Evolutionary conservation across 1,284 basidiomycete genomes (phyloP), one percentile per base, ranked within the genome.

Genomic region (Melampsora larici-populina): DNA sequence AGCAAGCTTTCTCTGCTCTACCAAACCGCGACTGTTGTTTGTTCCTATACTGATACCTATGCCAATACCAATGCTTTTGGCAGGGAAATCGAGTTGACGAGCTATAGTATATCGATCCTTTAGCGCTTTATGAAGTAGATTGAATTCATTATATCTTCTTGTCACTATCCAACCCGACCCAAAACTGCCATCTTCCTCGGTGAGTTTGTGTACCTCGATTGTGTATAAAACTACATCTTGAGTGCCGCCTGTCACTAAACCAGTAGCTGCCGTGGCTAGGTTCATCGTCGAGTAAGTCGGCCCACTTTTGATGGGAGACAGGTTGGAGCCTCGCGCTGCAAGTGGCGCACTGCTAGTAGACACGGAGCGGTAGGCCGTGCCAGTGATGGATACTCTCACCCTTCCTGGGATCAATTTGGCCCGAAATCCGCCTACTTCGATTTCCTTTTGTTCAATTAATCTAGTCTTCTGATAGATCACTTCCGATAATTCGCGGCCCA

Each of bases 81-180:
- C 91, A 0, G 94, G 94, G 80, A 97, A 91, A 79, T 96, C 93
- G 70, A 95, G 85, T 76, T 86, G 87, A 78, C 89, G 87, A 29
- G 92, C 90, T 9, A 88, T 81, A 1, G 85, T 84, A 82, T 91
- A 90, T 69, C 88, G 88, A 70, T 94, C 92, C 78, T 89, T 89
- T 66, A 99, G 85, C 78, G 90, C 89, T 80, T 90, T 91, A 83
- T 97, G 92, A 87, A 97, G 90, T 71, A 88, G 89, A 81, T 91
- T 88, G 83, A 99, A 99, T 83, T 98, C 95, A 83, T 93, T 97
- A 84, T 97, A 99, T 79, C 96, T 86, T 80, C 94, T 86, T 5
- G 92, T 90, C 2, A 97, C 90, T 33, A 94, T 90, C 96, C 96
- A 98, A 2, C 92, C 92, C 1, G 91, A 90, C 0, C 89, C 86